Conservation (phyloP, 345 rosid species). For the Salix viminalis region DNA sequence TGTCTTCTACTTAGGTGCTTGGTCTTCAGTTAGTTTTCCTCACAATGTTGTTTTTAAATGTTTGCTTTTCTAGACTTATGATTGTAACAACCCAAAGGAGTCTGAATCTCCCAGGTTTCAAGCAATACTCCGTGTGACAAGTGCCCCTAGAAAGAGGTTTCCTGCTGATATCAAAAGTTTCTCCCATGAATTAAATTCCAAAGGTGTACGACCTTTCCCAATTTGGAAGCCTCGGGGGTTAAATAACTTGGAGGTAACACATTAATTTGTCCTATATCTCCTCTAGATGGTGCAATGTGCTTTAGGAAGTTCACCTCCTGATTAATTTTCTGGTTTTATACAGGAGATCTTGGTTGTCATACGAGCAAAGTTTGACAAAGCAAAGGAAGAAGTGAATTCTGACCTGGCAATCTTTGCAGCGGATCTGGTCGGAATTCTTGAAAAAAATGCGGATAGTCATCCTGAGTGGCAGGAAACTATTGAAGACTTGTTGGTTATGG, state of each 20-base stretch:
- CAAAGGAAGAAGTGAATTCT: conserved; percentile 98
- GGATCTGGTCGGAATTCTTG: conserved; percentile 93
- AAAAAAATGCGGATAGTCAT: conserved; percentile 92
- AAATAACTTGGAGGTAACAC: conserved; percentile 80
- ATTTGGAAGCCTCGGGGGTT: conserved; percentile 88
- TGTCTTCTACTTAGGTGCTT: conserved; percentile 1
- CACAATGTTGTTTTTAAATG: conserved; percentile 17
- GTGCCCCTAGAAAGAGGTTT: conserved; percentile 92
- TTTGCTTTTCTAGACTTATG: conserved; percentile 48
- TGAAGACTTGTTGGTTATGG: conserved; percentile 90
- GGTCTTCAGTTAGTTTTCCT: conserved; percentile 12
- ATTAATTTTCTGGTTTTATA: conserved; percentile 18
- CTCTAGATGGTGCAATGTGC: background rate
- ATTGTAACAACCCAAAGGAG: conserved; percentile 80
- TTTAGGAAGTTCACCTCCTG: conserved; percentile 11
- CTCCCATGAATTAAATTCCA: conserved; percentile 97
- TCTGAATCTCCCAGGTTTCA: conserved; percentile 99
- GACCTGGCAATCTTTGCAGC: conserved; percentile 97
- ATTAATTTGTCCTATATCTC: background rate
- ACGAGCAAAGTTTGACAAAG: conserved; percentile 90
- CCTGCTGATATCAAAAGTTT: conserved; percentile 97
- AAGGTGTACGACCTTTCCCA: conserved; percentile 97
- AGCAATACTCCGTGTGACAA: conserved; percentile 92
- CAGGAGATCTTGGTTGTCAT: conserved; percentile 87
- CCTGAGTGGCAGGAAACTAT: conserved; percentile 99